Conservation (phyloP, 1,139 yeast genomes). For the Suhomyces chickasaworum region DNA sequence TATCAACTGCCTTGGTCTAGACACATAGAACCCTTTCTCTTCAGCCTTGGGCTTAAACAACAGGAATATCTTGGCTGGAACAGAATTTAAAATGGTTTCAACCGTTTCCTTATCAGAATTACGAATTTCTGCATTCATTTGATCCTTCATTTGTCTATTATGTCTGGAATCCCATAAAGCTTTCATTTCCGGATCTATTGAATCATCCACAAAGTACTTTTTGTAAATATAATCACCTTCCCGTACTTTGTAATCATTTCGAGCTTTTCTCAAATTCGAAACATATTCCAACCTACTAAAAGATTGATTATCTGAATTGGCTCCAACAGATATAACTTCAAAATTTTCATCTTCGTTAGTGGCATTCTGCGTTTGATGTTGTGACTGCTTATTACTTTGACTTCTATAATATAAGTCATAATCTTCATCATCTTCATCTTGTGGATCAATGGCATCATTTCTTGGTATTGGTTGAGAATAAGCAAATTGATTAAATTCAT, state of each 20-base stretch:
- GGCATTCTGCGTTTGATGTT: slow-evolving; percentile 10
- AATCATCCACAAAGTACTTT: slow-evolving; percentile 40
- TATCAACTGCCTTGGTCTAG: slow-evolving; percentile 45
- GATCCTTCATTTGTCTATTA: slow-evolving; percentile 7
- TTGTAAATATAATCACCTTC: slow-evolving; percentile 51
- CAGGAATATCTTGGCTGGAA: not conserved
- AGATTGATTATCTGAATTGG: slow-evolving; percentile 12
- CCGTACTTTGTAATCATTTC: slow-evolving; percentile 48
- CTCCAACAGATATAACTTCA: not conserved
- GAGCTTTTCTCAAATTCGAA: slow-evolving; percentile 17
- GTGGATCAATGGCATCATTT: not conserved
- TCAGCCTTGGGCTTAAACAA: not conserved
- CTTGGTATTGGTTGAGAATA: not conserved
- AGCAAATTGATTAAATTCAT: slow-evolving; percentile 6
- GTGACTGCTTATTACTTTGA: slow-evolving; percentile 7
- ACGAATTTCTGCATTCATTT: not conserved
- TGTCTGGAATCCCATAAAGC: slow-evolving; percentile 53
- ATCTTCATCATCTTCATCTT: slow-evolving; percentile 14
- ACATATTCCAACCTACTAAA: slow-evolving; percentile 16
- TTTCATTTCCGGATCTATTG: slow-evolving; percentile 53
- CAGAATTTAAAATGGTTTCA: not conserved
- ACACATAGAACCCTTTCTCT: slow-evolving; percentile 40
- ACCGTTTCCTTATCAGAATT: not conserved
- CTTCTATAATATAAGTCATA: slow-evolving; percentile 18
- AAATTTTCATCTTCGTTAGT: slow-evolving; percentile 13